Base-by-base conservation (phyloP, 345 rosid genomes). In the Cardiospermum halicacabum region DNA sequence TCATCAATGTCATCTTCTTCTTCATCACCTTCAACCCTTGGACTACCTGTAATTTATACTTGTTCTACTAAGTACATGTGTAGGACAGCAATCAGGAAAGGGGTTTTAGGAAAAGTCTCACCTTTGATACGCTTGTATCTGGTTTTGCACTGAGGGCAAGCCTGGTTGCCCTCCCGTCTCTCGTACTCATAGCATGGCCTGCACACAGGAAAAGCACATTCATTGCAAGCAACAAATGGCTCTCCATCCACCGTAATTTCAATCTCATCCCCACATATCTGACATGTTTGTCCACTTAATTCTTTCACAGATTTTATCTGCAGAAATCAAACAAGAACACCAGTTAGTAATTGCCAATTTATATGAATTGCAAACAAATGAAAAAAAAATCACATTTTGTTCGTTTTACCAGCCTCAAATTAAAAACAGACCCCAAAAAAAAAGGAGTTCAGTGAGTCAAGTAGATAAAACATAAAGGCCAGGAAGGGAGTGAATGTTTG, bases 141-240 rank as follows among this genome's bases (percentile, higher is more conserved):
- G 40, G 97, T 93, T 81, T 90, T 93, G 75, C 98, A 93, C 66
- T 90, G 98, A 12, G 98, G 98, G 71, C 98, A 93, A 65, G 92
- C 92, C 71, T 90, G 94, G 68, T 85, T 93, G 56, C 98, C 98
- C 75, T 93, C 98, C 73, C 89, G 80, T 75, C 98, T 85, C 81
- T 93, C 98, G 48, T 93, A 90, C 78, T 88, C 96, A 42, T 93
- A 93, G 77, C 98, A 90, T 48, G 92, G 85, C 68, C 93, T 79
- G 73, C 98, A 93, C 50, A 93, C 97, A n/a, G 98, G 98, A 72
- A 92, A 92, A 61, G 96, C 98, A 67, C 98, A 92, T 76, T 92
- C 98, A 28, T 93, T 93, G 83, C 98, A 93, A 18, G 98, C 98
- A 72, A 93, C 96, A 28, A 93, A 93, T 48, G 74, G 80, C 82